These are phyloP conservation scores for Phlebiopsis gigantea DNA, from an alignment of 768 basidiomycete species.

Conservation along the genomic window DNA sequence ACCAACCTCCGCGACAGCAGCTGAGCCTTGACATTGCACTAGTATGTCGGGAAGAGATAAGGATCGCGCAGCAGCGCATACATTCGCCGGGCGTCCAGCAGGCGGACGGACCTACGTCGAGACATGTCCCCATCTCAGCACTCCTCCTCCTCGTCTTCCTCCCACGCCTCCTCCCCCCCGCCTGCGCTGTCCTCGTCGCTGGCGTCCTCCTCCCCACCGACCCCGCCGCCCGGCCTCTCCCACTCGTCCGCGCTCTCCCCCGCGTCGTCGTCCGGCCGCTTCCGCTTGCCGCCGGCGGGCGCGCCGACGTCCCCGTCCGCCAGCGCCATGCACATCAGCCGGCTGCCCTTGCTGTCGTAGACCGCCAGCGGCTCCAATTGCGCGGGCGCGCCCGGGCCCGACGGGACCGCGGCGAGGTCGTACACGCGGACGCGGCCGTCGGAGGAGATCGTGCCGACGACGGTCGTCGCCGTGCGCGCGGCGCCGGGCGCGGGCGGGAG, in stretches of 20 bases:
- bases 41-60: too few relatives aligned
- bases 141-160: background rate
- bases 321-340: slow-evolving; percentile 70
- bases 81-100: too few relatives aligned
- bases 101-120: background rate
- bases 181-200: slow-evolving; percentile 32
- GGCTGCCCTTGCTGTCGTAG: slow-evolving; percentile 83
- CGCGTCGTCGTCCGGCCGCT: slow-evolving; percentile 21
- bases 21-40: too few relatives aligned
- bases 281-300: slow-evolving; percentile 31
- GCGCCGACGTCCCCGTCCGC: slow-evolving; percentile 40
- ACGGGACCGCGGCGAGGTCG: slow-evolving; percentile 53
- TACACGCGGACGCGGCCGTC: slow-evolving; percentile 83
- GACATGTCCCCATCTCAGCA: background rate
- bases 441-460: slow-evolving; percentile 78
- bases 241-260: slow-evolving; percentile 29
- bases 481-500: slow-evolving; percentile 34
- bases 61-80: too few relatives aligned
- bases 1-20: too few relatives aligned
- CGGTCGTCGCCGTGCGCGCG: slow-evolving; percentile 42
- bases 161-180: slow-evolving; percentile 20
- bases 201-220: slow-evolving; percentile 26
- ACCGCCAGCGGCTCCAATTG: slow-evolving; percentile 51
- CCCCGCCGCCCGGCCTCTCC: slow-evolving; percentile 12
- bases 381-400: slow-evolving; percentile 16